phyloP scores from a whole-genome alignment of 305 asterid species.

The Solanum aculeatissimum region DNA sequence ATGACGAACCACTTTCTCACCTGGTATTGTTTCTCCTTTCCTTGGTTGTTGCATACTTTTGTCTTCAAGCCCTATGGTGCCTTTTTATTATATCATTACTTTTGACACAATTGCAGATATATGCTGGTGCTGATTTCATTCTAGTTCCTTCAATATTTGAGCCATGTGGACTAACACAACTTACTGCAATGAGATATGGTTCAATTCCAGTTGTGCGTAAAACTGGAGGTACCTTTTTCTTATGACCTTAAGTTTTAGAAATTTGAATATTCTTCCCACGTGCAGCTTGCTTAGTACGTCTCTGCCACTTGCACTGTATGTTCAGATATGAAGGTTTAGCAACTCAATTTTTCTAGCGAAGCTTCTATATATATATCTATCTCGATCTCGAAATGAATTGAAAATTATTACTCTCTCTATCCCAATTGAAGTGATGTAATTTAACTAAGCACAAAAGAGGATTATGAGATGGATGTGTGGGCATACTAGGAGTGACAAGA shows the following conservation, averaged over 20 bases:
- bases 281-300: not conserved
- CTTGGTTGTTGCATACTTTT: not conserved
- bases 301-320: not conserved
- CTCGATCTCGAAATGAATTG: no score
- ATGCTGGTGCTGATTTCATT: conserved; percentile 95
- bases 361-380: not conserved
- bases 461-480: no score
- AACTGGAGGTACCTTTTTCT: conserved; percentile 75
- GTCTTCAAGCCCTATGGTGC: not conserved
- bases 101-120: conserved; percentile 48
- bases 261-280: not conserved
- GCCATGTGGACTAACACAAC: conserved; percentile 99
- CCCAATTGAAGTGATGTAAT: no score
- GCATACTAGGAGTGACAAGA: no score
- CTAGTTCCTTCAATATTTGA: conserved; percentile 95
- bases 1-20: conserved; percentile 99
- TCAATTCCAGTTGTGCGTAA: conserved; percentile 90
- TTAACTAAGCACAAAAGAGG: no score
- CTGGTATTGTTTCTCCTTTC: conserved; percentile 40
- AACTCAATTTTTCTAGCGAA: not conserved
- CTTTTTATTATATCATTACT: conserved; percentile 3
- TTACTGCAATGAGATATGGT: conserved; percentile 98
- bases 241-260: not conserved
- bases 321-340: not conserved
- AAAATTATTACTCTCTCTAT: no score